Percentiles rank a stretch among this genome's conserved stretches.
phyloP scores from a whole-genome alignment of 2,329 filamentous ascomycete genomes.

The Ophiosphaerella herpotricha region DNA sequence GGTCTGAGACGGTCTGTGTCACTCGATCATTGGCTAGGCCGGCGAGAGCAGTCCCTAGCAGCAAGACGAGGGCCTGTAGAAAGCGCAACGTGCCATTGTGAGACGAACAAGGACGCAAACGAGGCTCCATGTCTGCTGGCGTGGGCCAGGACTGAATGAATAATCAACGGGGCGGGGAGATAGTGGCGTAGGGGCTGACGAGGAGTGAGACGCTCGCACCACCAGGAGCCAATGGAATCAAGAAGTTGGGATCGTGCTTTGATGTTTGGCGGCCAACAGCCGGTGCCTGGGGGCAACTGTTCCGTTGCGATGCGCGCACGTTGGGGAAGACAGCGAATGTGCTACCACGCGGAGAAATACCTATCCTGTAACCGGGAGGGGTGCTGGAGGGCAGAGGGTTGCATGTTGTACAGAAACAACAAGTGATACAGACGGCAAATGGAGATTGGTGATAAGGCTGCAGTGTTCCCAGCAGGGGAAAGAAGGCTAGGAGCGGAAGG shows the following conservation, averaged over 20 bases:
- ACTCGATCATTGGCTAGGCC: constrained; percentile 27
- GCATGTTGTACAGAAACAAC: constrained; percentile 26
- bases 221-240: constrained; percentile 38
- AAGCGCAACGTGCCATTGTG: constrained; percentile 42
- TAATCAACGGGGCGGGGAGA: constrained; percentile 36
- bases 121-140: constrained; percentile 40
- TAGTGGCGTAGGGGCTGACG: constrained; percentile 26
- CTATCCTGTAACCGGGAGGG: constrained; percentile 21
- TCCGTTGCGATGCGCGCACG: constrained; percentile 33
- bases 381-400: constrained; percentile 15
- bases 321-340: constrained; percentile 28
- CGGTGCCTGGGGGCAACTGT: constrained; percentile 34
- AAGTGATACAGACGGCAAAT: constrained; percentile 10
- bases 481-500: background rate
- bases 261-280: constrained; percentile 34
- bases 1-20: constrained; percentile 31
- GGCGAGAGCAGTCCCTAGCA: constrained; percentile 35
- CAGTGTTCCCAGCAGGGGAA: background rate
- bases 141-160: constrained; percentile 42
- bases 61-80: constrained; percentile 44
- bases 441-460: constrained; percentile 5
- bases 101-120: constrained; percentile 38
- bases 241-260: constrained; percentile 34
- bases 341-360: constrained; percentile 24
- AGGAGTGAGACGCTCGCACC: constrained; percentile 17